phyloP scores from a whole-genome alignment of 2,329 filamentous ascomycete genomes.

The Aspergillus pseudoglaucus region DNA sequence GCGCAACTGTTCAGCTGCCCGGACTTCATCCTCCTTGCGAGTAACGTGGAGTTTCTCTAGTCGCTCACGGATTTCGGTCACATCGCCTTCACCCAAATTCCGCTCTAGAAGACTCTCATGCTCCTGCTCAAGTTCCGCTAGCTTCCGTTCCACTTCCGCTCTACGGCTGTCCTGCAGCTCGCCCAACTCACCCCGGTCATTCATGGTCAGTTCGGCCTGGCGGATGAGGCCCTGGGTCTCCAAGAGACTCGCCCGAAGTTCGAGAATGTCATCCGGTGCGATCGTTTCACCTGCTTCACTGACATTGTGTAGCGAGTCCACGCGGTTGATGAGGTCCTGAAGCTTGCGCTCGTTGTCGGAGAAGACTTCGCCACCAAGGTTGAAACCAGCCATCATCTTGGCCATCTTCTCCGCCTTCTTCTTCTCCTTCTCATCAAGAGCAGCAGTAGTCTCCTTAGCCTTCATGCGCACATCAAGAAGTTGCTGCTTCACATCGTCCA shows the following conservation, averaged over 20 bases:
- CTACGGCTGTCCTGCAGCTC: slow-evolving; percentile 59
- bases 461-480: slow-evolving; percentile 94
- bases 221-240: slow-evolving; percentile 89
- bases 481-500: slow-evolving; percentile 95
- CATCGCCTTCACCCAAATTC: slow-evolving; percentile 70
- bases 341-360: slow-evolving; percentile 87
- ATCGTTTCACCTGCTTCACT: slow-evolving; percentile 72
- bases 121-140: slow-evolving; percentile 68
- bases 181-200: slow-evolving; percentile 59
- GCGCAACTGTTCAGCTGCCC: slow-evolving; percentile 71
- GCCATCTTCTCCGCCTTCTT: slow-evolving; percentile 99
- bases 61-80: slow-evolving; percentile 74
- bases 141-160: slow-evolving; percentile 68
- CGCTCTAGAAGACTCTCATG: slow-evolving; percentile 77
- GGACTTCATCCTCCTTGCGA: slow-evolving; percentile 65
- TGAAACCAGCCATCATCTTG: slow-evolving; percentile 99
- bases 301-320: slow-evolving; percentile 72
- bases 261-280: slow-evolving; percentile 71
- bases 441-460: slow-evolving; percentile 84
- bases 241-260: slow-evolving; percentile 69
- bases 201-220: slow-evolving; percentile 83
- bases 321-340: slow-evolving; percentile 71
- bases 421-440: slow-evolving; percentile 94
- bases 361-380: slow-evolving; percentile 86
- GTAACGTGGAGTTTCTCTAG: slow-evolving; percentile 70